These are phyloP conservation scores for Nemania diffusa DNA, from an alignment of 2,329 filamentous ascomycete species.

Conservation along the genomic window DNA sequence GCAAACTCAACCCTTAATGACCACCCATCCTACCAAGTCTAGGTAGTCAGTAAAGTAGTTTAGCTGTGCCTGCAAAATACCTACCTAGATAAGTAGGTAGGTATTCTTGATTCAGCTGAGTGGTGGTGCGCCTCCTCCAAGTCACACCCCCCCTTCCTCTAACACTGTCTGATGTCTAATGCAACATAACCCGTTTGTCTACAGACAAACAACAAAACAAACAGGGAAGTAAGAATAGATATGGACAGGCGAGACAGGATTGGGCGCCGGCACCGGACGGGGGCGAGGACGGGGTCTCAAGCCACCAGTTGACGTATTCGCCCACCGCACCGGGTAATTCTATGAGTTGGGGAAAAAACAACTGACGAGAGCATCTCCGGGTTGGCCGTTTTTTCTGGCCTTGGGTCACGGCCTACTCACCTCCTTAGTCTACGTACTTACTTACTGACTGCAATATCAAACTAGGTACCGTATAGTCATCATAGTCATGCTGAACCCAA, in stretches of 20 bases:
- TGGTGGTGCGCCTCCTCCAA: not conserved
- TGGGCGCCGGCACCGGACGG: not conserved
- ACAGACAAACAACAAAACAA: not conserved
- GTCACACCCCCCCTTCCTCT: not conserved
- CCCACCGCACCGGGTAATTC: slow-evolving; percentile 2
- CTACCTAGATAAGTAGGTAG: not conserved
- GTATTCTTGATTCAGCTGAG: too few relatives aligned
- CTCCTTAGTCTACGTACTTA: too few relatives aligned
- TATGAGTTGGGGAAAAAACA: not conserved
- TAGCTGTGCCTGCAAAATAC: too few relatives aligned
- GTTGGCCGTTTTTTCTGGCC: slow-evolving; percentile 22
- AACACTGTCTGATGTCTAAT: not conserved
- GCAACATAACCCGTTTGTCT: slow-evolving; percentile 11
- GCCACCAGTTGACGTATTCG: not conserved
- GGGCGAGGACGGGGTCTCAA: not conserved
- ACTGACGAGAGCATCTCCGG: not conserved
- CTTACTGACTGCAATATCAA: too few relatives aligned
- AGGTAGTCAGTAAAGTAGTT: too few relatives aligned
- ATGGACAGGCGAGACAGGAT: not conserved
- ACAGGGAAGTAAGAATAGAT: not conserved
- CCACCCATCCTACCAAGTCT: not conserved
- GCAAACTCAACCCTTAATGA: too few relatives aligned
- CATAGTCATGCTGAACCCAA: slow-evolving; percentile 3
- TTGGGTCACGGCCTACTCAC: not conserved
- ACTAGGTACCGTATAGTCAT: too few relatives aligned